A percentile compares a stretch with the other conserved stretches of the same genome.
Evolutionary conservation across 352 stramenopile species (phyloP).

Genomic region (Phytophthora idaei): DNA sequence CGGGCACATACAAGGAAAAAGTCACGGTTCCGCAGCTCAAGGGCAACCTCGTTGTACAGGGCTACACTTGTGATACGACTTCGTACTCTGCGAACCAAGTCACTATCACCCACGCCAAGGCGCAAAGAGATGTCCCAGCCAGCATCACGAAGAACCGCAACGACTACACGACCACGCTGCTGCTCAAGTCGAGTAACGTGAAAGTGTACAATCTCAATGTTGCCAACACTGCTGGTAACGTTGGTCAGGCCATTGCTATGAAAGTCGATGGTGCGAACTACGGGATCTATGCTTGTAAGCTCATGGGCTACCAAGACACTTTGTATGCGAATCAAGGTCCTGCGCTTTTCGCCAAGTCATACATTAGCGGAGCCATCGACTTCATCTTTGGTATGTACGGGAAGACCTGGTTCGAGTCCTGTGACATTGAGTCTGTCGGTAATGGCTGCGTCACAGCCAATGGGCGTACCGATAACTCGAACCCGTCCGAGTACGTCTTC

Average conservation of each 20-base stretch:
- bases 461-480: slow-evolving; percentile 20
- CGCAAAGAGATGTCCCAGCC: slow-evolving; percentile 25
- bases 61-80: slow-evolving; percentile 25
- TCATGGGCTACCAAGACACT: slow-evolving; percentile 28
- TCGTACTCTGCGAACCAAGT: slow-evolving; percentile 27
- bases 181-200: slow-evolving; percentile 19
- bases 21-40: slow-evolving; percentile 13
- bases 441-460: slow-evolving; percentile 19
- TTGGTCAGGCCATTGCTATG: slow-evolving; percentile 20
- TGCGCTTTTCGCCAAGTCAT: slow-evolving; percentile 21
- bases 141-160: slow-evolving; percentile 19
- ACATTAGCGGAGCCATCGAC: slow-evolving; percentile 23
- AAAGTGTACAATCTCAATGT: slow-evolving; percentile 35
- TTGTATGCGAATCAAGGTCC: slow-evolving; percentile 20
- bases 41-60: slow-evolving; percentile 21
- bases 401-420: slow-evolving; percentile 31
- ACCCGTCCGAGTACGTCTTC: slow-evolving; percentile 27
- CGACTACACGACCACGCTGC: slow-evolving; percentile 23
- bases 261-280: slow-evolving; percentile 19
- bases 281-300: slow-evolving; percentile 27
- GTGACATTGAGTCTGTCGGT: slow-evolving; percentile 20
- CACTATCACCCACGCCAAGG: slow-evolving; percentile 27
- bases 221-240: slow-evolving; percentile 18
- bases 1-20: slow-evolving; percentile 20
- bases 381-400: slow-evolving; percentile 27